Conservation (phyloP, 305 asterid species). For the Andrographis paniculata region DNA sequence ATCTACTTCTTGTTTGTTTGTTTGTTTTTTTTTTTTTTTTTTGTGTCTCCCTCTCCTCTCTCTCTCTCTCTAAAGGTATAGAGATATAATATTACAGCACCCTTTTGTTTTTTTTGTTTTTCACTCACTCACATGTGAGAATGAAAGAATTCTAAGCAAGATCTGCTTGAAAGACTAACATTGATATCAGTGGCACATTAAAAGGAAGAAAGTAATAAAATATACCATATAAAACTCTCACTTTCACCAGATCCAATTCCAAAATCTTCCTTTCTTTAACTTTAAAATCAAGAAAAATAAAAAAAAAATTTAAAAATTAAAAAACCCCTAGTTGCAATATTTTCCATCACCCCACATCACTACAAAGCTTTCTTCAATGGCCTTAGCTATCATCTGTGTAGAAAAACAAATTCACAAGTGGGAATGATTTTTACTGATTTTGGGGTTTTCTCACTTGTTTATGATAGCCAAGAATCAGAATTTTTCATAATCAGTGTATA, state of each 20-base stretch:
- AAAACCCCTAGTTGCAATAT: constrained; percentile 18
- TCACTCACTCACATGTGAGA: constrained; percentile 38
- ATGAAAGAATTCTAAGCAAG: constrained; percentile 53
- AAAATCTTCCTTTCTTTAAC: constrained; percentile 30
- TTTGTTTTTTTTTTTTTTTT: not conserved
- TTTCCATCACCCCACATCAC: too few species aligned
- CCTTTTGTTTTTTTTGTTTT: constrained; percentile 7
- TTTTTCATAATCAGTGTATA: too few species aligned
- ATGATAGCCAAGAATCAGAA: too few species aligned
- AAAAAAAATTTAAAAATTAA: too few species aligned
- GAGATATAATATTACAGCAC: constrained; percentile 1
- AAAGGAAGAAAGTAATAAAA: constrained; percentile 5
- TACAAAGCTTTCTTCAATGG: too few species aligned
- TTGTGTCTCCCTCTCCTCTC: too few species aligned
- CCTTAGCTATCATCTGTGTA: too few species aligned
- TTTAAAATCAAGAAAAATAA: not conserved
- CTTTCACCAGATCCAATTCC: constrained; percentile 68
- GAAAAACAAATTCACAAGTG: too few species aligned
- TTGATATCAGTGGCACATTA: constrained; percentile 31
- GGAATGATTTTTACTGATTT: not conserved
- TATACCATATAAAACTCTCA: too few species aligned
- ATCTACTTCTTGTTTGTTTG: constrained; percentile 12
- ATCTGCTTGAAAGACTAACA: constrained; percentile 28
- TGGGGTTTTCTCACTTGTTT: constrained; percentile 31
- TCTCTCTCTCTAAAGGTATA: not conserved